Base-by-base conservation (phyloP, 495 filamentous ascomycete species). In the Cudoniella acicularis region DNA sequence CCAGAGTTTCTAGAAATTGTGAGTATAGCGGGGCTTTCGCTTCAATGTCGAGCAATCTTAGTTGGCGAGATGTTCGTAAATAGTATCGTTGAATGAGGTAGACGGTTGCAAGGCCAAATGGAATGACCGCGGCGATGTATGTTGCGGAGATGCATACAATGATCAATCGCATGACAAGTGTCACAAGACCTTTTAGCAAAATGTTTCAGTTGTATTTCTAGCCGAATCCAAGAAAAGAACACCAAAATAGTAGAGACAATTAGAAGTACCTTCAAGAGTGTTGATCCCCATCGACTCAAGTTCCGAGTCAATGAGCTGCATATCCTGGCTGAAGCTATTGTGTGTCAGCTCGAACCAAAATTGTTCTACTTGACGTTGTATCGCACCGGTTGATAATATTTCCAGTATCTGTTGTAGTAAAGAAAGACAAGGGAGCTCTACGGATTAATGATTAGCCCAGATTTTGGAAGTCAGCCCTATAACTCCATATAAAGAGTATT, bases 11-110 rank as follows among this genome's bases (percentile, higher is more conserved):
- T 21, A 76, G 64, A 57, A 79, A 77, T 57, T 75, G 68, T 3
- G 74, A 67, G 51, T 70, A 74, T 0, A 79, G 63, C 3, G 70
- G 71, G 2, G 75, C 70, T 57, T 80, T 82, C 9, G 71, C 65
- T 58, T 84, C 77, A 1, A 82, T 75, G 52, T 85, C 83, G 1
- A 87, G 65, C 0, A 86, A 58, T 13, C 83, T 76, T 1, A 87
- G 53, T 58, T 85, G 83, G 3, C 79, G 75, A 0, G 79, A 81
- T 3, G 79, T 81, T 10, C 78, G 73, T 0, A 85, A 71, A 55
- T 86, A 86, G 65, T 75, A 74, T 10, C 66, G 70, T 56, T 85
- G 82, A 2, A 84, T 54, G 0, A 78, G 3, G 27, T 67, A 82
- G 20, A 82, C 23, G 2, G 73, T 48, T 8, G 65, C 21, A 48